Base-by-base conservation (phyloP, 2,329 filamentous ascomycete genomes). In the Exophiala oligosperma region DNA sequence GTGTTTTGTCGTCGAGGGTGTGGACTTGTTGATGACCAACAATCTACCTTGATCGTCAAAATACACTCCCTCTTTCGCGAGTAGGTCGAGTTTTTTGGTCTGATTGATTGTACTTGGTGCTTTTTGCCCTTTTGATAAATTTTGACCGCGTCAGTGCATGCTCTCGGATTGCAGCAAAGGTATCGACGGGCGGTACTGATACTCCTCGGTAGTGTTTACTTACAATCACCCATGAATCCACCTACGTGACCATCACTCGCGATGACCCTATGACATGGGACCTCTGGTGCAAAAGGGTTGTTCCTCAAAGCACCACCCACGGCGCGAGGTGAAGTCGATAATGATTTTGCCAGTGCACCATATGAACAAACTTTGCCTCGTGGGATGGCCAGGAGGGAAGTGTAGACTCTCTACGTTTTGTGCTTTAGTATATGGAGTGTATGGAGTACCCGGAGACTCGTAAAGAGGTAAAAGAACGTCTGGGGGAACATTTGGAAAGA, bases 301-400 rank as follows among this genome's bases (percentile, higher is more conserved):
- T 72, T 73, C 14, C 74, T 66, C 65, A 77, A 71, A 0, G 73
- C 74, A 43, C 70, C 73, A 2, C 75, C 75, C 1, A 77, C 71
- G 2, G 74, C 74, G 38, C 75, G 68, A 2, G 50, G 66, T 40
- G 59, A 52, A 55, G 63, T 60, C 12, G 35, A 41, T 7, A 67
- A 59, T 14, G 87, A 81, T 7, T 79, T 79, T 0, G 92, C 85
- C 50, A 96, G 77, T 1, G 87, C 78, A 2, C 82, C 87, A 75
- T 96, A 95, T 0, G 91, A 92, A 0, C 89, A 91, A 67, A 92
- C 88, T 56, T 79, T 79, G 35, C 91, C 91, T 7, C 76, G 72
- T 1, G 92, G 92, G 61, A 96, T 90, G 69, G 91, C 87, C 69
- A 88, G 87, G 4, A 95, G 83, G 5, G 88, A 80, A 1, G 80